Base-by-base conservation (phyloP, 1,284 basidiomycete species). In the Caloboletus inedulis region DNA sequence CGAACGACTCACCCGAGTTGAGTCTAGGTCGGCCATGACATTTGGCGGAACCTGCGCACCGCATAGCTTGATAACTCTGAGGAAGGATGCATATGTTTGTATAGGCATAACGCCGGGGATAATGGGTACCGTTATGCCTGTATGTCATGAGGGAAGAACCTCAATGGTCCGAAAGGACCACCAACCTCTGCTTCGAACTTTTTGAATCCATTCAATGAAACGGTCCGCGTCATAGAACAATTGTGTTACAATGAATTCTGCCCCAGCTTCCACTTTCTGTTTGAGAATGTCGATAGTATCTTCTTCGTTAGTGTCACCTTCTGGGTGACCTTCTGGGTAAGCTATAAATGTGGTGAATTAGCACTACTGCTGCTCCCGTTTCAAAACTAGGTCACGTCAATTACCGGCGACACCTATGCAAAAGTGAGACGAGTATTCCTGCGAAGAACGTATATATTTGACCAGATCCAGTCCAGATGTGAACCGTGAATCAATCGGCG, bases 101-200 rank as follows among this genome's bases (percentile, higher is more conserved):
- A 99, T 92, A 0, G 97, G 97, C 95, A 99, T 98, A 56, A 99
- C 85, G 6, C 95, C 94, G 3, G 97, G 94, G 51, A 99, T 88
- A 61, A 99, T 87, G 1, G 96, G 95, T 13, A 95, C 82, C 1
- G 74, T 82, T 65, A 99, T 95, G 30, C 95, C 96, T 90, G 61
- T 13, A 34, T 30, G 16, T 35, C 14, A 37, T 65, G 35, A 57
- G 63, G 40, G 55, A 35, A 46, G 16, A 8, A 23, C 8, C 3
- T 41, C 3, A 27, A 25, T 36, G 41, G 25, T 55, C 43, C 13
- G 27, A 29, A 35, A 44, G 16, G 29, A 13, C 16, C 9, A 70
- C 79, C 47, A 52, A 91, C 91, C 92, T 69, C 77, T 84, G 19
- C 72, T 76, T 55, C 92, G 77, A 40, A 93, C 85, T 60, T 81